phyloP scores from a whole-genome alignment of 441 rosid genomes.

The Erodium moschatum region DNA sequence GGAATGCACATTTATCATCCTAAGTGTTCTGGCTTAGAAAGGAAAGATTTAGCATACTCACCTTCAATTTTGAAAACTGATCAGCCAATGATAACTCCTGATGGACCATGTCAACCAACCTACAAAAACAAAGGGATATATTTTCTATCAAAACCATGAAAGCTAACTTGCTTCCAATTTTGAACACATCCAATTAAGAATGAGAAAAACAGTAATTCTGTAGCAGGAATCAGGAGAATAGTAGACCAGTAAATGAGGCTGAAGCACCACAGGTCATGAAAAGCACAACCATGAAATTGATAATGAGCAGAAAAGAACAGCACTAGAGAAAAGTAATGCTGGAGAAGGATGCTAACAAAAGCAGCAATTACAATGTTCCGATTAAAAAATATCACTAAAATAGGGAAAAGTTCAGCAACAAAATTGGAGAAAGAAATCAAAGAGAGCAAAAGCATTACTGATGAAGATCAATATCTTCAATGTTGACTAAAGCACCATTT shows the following conservation, averaged over 20 bases:
- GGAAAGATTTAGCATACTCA: constrained; percentile 25
- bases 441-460: constrained; percentile 49
- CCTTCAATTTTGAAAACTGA: constrained; percentile 88
- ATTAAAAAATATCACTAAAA: neutral
- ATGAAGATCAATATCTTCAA: constrained; percentile 91
- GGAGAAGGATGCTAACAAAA: neutral
- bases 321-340: constrained; percentile 4
- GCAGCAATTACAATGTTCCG: neutral
- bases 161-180: constrained; percentile 4
- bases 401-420: constrained; percentile 1
- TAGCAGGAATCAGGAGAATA: neutral
- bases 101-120: constrained; percentile 89
- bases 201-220: neutral
- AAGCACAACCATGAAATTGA: constrained; percentile 8
- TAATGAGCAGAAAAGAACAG: constrained; percentile 5
- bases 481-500: constrained; percentile 92
- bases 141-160: constrained; percentile 16
- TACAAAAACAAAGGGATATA: constrained; percentile 18
- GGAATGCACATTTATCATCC: constrained; percentile 3
- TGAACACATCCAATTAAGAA: neutral
- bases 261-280: constrained; percentile 8
- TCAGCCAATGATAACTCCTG: constrained; percentile 84
- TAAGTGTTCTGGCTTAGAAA: constrained; percentile 6
- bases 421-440: constrained; percentile 15
- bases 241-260: constrained; percentile 3